Percentiles rank a stretch among this genome's conserved stretches.
Conservation (phyloP, 1,139 yeast species). For the Yamadazyma triangularis region DNA sequence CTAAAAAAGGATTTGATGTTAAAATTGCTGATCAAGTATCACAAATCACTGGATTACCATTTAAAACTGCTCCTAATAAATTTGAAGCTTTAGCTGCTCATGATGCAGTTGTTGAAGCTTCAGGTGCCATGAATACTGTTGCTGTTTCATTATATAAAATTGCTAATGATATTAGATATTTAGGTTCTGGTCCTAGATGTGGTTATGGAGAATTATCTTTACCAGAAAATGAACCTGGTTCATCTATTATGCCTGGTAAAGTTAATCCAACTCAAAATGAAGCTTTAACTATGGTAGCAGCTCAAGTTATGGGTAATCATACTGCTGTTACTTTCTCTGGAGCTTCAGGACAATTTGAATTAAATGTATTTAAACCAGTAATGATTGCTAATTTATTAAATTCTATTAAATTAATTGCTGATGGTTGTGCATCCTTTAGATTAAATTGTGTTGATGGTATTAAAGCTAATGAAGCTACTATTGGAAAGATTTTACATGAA, state of each 20-base stretch:
- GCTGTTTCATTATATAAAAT: conserved; percentile 93
- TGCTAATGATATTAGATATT: conserved; percentile 95
- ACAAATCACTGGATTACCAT: conserved; percentile 79
- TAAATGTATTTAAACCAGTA: conserved; percentile 96
- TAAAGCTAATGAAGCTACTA: conserved; percentile 81
- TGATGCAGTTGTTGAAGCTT: conserved; percentile 95
- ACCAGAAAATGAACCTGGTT: conserved; percentile 99
- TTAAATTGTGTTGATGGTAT: conserved; percentile 94
- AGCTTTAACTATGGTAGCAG: conserved; percentile 96
- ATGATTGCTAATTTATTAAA: conserved; percentile 86
- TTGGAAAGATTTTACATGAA: conserved; percentile 82
- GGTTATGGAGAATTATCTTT: conserved; percentile 94
- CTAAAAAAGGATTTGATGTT: conserved; percentile 82
- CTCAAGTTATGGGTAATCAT: conserved; percentile 97
- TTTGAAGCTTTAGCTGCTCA: conserved; percentile 99
- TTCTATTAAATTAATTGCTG: conserved; percentile 84
- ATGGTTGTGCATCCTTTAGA: conserved; percentile 87
- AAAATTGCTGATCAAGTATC: conserved; percentile 78
- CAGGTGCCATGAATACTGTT: conserved; percentile 94
- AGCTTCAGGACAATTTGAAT: conserved; percentile 97
- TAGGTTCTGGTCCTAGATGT: conserved; percentile 99
- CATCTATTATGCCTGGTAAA: conserved; percentile 99
- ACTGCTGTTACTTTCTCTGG: conserved; percentile 94
- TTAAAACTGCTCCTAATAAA: conserved; percentile 95
- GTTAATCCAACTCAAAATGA: conserved; percentile 99